A percentile compares a stretch with the other conserved stretches of the same genome.
Conservation (phyloP, 805 yeast species). For the Candida anglica region DNA sequence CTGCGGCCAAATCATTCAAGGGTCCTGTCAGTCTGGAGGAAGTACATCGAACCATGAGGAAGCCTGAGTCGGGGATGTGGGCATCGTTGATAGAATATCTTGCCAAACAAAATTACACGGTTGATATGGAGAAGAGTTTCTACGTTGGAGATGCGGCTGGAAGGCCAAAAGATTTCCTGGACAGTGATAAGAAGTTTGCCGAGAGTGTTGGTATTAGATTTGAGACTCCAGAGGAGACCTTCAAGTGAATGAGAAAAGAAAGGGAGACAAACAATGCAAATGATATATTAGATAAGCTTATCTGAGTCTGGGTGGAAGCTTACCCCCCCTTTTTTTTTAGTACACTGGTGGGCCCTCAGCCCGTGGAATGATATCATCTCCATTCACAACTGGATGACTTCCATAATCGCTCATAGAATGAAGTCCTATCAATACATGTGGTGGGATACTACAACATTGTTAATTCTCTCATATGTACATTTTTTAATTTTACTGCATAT, state of each 20-base stretch:
- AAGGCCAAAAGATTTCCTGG: slow-evolving; percentile 70
- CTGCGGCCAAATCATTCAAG: slow-evolving; percentile 23
- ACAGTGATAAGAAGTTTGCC: slow-evolving; percentile 74
- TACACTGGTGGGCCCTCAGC: too few species aligned
- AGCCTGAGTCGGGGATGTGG: slow-evolving; percentile 84
- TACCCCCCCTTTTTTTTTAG: too few species aligned
- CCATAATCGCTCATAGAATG: too few species aligned
- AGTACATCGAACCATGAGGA: slow-evolving; percentile 47
- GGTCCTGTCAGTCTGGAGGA: slow-evolving; percentile 19
- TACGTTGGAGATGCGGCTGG: slow-evolving; percentile 99
- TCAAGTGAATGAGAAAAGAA: slow-evolving; percentile 17
- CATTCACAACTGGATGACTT: too few species aligned
- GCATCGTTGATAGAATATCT: slow-evolving; percentile 43
- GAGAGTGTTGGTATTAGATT: slow-evolving; percentile 49
- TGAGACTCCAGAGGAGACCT: slow-evolving; percentile 68
- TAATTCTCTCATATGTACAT: neutral
- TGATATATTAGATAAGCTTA: too few species aligned
- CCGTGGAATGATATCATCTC: too few species aligned
- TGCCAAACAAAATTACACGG: slow-evolving; percentile 7
- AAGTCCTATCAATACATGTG: too few species aligned
- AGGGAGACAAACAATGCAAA: neutral
- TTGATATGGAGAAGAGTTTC: slow-evolving; percentile 46
- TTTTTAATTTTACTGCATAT: neutral
- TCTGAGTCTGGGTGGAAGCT: neutral
- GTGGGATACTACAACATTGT: too few species aligned